Base-by-base conservation (phyloP, 2,329 filamentous ascomycete genomes). In the Metarhizium album region DNA sequence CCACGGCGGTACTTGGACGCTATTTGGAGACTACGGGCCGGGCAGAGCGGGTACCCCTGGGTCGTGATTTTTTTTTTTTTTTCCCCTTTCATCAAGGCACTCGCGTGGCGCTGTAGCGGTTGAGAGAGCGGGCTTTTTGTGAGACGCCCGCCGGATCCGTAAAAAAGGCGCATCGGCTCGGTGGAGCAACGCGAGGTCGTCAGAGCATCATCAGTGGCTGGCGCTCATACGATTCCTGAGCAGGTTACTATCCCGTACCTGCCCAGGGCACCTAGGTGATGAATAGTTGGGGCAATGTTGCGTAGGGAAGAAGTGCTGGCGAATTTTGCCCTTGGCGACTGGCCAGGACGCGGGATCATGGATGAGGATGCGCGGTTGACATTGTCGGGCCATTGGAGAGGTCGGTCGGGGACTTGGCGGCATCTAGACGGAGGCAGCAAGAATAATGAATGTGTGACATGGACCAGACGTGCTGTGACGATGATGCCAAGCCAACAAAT, bases 101-200 rank as follows among this genome's bases (percentile, higher is more conserved):
- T 29, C 27, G 11, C 11, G 27, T 29, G 27, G 7, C 27, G 27
- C 11, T 9, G 27, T 6, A 8, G 37, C 6, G 14, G 16, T 11
- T 20, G 37, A 20, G 33, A 35, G 33, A 35, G 33, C 33, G 11
- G n/a, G n/a, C n/a, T 16, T 35, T 35, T 4, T 35, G 4, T 14
- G 13, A 38, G n/a, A 45, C 31, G 38, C 49, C 54, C 47, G 49
- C 51, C 42, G 46, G 53, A 60, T 62, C 58, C 60, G 58, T 60
- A 42, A 62, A 63, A 62, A 63, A 63, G 60, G 55, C 61, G 61
- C 61, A 51, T 42, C 35, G 33, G 42, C 35, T 50, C 42, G 46
- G 48, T 46, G 46, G 42, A 49, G 51, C 42, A 35, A 20, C n/a
- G 8, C 38, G 38, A 23, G 22, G 22, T 22, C 33, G 42, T 40